A percentile compares a stretch with the other conserved stretches of the same genome.
Conservation (phyloP, 495 filamentous ascomycete genomes). For the Penicillium chermesinum region DNA sequence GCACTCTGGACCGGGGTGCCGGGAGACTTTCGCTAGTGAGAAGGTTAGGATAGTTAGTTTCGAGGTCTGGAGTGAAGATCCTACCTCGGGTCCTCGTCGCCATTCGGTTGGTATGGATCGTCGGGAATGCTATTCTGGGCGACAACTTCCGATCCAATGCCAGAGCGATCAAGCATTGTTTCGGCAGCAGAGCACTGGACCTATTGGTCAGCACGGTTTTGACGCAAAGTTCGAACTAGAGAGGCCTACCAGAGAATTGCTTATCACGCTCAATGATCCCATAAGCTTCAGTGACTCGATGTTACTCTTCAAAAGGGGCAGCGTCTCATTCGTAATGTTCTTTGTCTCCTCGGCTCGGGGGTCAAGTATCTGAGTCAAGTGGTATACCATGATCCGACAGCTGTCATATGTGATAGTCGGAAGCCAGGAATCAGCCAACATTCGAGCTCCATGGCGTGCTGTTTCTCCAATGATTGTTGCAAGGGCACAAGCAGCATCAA, state of each 20-base stretch:
- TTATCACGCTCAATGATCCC: constrained; percentile 21
- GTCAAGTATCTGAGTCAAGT: constrained; percentile 29
- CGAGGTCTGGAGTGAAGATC: neutral
- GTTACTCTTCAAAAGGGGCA: constrained; percentile 25
- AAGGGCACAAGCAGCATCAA: constrained; percentile 22
- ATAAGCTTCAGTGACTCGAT: constrained; percentile 23
- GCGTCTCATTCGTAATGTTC: constrained; percentile 13
- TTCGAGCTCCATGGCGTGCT: constrained; percentile 18
- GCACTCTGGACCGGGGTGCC: constrained; percentile 26
- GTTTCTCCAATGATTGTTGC: constrained; percentile 28
- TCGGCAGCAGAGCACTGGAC: constrained; percentile 21
- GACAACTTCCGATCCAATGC: constrained; percentile 25
- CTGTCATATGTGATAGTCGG: constrained; percentile 32
- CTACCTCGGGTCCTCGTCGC: constrained; percentile 16
- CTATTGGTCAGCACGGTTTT: neutral
- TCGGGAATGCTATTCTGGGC: constrained; percentile 26
- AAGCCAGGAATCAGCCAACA: constrained; percentile 32
- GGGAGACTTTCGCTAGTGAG: constrained; percentile 8
- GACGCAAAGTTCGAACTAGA: neutral
- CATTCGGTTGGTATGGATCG: constrained; percentile 23
- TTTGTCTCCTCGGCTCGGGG: constrained; percentile 18
- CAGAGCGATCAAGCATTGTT: constrained; percentile 26
- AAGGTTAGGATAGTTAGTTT: neutral
- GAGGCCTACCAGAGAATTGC: constrained; percentile 17
- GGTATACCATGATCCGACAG: constrained; percentile 31